phyloP scores from a whole-genome alignment of 1,139 yeast species.

The Kodamaea arcana region DNA sequence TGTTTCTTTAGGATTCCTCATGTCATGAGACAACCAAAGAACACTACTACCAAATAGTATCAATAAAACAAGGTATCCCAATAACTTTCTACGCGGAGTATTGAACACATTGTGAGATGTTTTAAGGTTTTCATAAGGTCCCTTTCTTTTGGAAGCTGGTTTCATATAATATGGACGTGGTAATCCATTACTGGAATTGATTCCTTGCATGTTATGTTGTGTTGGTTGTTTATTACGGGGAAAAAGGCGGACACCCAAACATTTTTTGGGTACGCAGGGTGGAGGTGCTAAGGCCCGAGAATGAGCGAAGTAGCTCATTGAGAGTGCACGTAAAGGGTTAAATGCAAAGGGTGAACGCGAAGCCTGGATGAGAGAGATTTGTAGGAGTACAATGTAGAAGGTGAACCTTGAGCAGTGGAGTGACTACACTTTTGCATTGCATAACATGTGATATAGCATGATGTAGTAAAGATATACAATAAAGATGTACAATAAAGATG shows the following conservation, averaged over 20 bases:
- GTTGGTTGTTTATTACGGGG: background rate
- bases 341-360: too few relatives aligned
- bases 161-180: slow-evolving; percentile 51
- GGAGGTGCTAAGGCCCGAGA: too few relatives aligned
- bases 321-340: too few relatives aligned
- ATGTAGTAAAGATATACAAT: too few relatives aligned
- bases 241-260: slow-evolving; percentile 8
- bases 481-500: too few relatives aligned
- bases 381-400: too few relatives aligned
- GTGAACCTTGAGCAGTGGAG: too few relatives aligned
- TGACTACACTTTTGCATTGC: too few relatives aligned
- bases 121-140: slow-evolving; percentile 35
- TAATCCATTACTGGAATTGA: slow-evolving; percentile 40
- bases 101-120: slow-evolving; percentile 26
- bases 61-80: slow-evolving; percentile 38
- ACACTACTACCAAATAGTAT: slow-evolving; percentile 33
- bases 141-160: slow-evolving; percentile 31
- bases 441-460: too few relatives aligned
- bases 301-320: too few relatives aligned
- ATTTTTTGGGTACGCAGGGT: too few relatives aligned
- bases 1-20: slow-evolving; percentile 27
- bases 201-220: slow-evolving; percentile 39
- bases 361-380: too few relatives aligned
- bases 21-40: slow-evolving; percentile 36
- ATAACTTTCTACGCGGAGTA: slow-evolving; percentile 33